Evolutionary conservation across 2,329 filamentous ascomycete species (phyloP).

Genomic region (Teratosphaeriaceae sp.): DNA sequence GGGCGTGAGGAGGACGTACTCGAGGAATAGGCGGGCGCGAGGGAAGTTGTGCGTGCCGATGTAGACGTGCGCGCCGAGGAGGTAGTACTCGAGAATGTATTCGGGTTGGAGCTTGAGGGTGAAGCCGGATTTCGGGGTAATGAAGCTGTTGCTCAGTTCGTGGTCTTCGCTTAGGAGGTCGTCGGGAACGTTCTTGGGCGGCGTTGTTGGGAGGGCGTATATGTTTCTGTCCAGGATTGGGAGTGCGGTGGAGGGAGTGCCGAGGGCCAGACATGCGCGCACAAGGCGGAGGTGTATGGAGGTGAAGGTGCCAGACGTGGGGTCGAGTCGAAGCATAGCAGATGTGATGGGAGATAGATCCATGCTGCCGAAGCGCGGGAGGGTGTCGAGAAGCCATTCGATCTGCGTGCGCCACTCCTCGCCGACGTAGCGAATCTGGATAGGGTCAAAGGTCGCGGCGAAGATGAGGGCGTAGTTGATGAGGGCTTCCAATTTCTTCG

Average conservation of each 20-base stretch:
- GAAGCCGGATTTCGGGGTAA: conserved; percentile 53
- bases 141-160: conserved; percentile 47
- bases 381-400: conserved; percentile 22
- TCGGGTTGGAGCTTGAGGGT: conserved; percentile 45
- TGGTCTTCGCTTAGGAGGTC: conserved; percentile 35
- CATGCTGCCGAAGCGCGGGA: conserved; percentile 8
- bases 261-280: conserved; percentile 50
- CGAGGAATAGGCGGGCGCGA: conserved; percentile 41
- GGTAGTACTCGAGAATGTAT: conserved; percentile 50
- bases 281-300: conserved; percentile 54
- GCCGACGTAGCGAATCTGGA: conserved; percentile 51
- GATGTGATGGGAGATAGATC: conserved; percentile 34
- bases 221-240: conserved; percentile 59
- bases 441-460: conserved; percentile 43
- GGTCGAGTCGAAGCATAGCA: conserved; percentile 61
- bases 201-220: conserved; percentile 53
- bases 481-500: conserved; percentile 33
- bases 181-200: conserved; percentile 30
- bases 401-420: conserved; percentile 41
- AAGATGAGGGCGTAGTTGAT: conserved; percentile 45
- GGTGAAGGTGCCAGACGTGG: conserved; percentile 59
- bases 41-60: conserved; percentile 37
- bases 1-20: conserved; percentile 57
- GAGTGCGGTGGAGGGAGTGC: conserved; percentile 49
- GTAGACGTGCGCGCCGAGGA: conserved; percentile 43